phyloP scores from a whole-genome alignment of 352 stramenopile species.

The Globisporangium recalcitrans region DNA sequence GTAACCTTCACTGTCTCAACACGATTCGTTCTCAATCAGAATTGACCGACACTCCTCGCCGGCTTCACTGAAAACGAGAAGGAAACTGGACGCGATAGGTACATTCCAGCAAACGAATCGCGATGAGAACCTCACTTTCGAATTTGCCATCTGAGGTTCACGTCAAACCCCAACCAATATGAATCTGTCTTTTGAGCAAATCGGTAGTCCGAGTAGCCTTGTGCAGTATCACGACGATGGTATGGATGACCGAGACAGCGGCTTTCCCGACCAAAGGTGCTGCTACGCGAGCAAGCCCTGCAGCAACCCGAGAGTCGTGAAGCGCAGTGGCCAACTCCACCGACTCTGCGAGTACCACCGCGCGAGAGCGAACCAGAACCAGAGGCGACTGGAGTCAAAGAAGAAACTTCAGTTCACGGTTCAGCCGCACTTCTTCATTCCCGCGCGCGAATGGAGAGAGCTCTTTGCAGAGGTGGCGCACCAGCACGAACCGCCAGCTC shows the following conservation, averaged over 20 bases:
- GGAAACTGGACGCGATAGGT: not conserved
- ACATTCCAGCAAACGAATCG: too few species aligned
- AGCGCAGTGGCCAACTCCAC: slow-evolving; percentile 28
- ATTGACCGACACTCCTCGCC: too few species aligned
- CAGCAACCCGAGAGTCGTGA: slow-evolving; percentile 4
- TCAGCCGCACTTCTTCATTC: not conserved
- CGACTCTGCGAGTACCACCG: slow-evolving; percentile 55
- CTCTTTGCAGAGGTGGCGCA: not conserved
- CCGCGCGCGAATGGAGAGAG: not conserved
- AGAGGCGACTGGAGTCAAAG: slow-evolving; percentile 41
- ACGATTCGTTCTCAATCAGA: too few species aligned
- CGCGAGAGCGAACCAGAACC: slow-evolving; percentile 57
- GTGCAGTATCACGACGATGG: not conserved
- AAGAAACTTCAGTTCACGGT: not conserved
- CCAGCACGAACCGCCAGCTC: not conserved
- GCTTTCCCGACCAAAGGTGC: not conserved
- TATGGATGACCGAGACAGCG: not conserved
- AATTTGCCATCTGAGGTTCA: too few species aligned
- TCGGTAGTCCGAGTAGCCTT: not conserved
- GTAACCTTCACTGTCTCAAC: too few species aligned
- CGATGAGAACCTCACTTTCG: too few species aligned
- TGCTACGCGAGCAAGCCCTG: not conserved
- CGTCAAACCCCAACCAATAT: too few species aligned
- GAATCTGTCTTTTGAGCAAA: too few species aligned
- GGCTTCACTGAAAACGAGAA: too few species aligned